Base-by-base conservation (phyloP, 2,329 filamentous ascomycete genomes). In the Aspergillus sp. region DNA sequence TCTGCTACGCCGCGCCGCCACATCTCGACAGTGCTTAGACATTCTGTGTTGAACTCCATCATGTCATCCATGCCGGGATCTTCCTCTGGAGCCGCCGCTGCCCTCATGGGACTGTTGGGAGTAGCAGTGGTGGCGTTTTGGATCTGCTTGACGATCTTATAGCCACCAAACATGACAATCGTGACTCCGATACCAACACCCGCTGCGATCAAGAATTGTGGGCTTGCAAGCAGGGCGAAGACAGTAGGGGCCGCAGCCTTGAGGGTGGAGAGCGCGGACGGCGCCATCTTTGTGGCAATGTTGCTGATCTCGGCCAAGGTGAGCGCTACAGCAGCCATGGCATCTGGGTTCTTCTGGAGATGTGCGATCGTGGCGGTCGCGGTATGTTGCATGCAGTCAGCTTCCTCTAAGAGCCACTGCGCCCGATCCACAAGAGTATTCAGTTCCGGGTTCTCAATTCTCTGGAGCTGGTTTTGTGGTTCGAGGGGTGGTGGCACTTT, bases 131-230 rank as follows among this genome's bases (percentile, higher is more conserved):
- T 13, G 73, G 79, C 69, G 82, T 81, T 60, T 43, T 68, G 63
- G 66, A 98, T 91, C 68, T 88, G 89, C 82, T 97, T 96, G 78
- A 99, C 88, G 74, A 99, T 97, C 79, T 97, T 98, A 85, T 92
- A 98, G 5, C 95, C 94, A 57, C 95, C 95, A 62, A 99, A 91
- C 75, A 95, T 93, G 69, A 99, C 91, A 8, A 98, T 88, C 0
- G 95, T 98, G n/a, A 97, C 89, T 13, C 95, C 95, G 0, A 97
- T 88, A 0, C 91, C 91, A 13, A 97, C 87, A 47, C 93, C 91
- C 0, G 91, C 92, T 4, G 92, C 92, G 69, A 99, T 97, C 64
- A 97, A 85, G 73, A 99, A 99, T 72, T 99, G 92, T 0, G 95
- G 95, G 59, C 90, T 93, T 0, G 91, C 88, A 3, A 99, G 85